Percentiles rank a stretch among this genome's conserved stretches.
Conservation (phyloP, 345 rosid species). For the Ailanthus altissimus region DNA sequence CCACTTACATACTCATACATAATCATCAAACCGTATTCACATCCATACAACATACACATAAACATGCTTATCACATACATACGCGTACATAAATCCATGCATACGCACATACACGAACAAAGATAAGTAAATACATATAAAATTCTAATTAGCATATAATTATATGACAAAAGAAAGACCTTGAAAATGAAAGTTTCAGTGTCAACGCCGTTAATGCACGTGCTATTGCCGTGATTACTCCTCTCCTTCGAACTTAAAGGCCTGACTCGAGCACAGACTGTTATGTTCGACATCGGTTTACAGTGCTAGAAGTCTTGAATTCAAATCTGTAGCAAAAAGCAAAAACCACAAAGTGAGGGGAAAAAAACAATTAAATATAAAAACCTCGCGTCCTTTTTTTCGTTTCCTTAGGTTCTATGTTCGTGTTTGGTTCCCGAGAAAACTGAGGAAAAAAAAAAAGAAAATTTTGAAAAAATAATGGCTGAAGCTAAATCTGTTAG, state of each 20-base stretch:
- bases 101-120: neutral
- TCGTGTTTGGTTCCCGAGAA: conserved; percentile 10
- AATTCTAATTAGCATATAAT: neutral
- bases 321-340: conserved; percentile 15
- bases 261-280: conserved; percentile 82
- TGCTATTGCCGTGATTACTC: conserved; percentile 45
- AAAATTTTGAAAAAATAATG: neutral
- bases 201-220: conserved; percentile 55
- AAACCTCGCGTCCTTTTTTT: neutral
- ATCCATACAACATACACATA: neutral
- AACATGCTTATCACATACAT: neutral
- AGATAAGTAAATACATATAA: neutral
- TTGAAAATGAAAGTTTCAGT: conserved; percentile 62
- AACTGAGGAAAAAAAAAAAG: neutral
- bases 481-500: neutral
- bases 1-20: too few relatives aligned
- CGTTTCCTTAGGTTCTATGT: neutral
- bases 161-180: conserved; percentile 29
- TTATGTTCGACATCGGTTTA: conserved; percentile 50
- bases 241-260: conserved; percentile 71
- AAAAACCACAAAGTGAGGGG: neutral
- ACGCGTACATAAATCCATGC: neutral
- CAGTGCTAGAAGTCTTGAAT: neutral
- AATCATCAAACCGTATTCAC: too few relatives aligned
- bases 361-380: neutral